A percentile compares a stretch with the other conserved stretches of the same genome.
Evolutionary conservation across 2,329 filamentous ascomycete genomes (phyloP).

Genomic region (Microascus cirrosus): DNA sequence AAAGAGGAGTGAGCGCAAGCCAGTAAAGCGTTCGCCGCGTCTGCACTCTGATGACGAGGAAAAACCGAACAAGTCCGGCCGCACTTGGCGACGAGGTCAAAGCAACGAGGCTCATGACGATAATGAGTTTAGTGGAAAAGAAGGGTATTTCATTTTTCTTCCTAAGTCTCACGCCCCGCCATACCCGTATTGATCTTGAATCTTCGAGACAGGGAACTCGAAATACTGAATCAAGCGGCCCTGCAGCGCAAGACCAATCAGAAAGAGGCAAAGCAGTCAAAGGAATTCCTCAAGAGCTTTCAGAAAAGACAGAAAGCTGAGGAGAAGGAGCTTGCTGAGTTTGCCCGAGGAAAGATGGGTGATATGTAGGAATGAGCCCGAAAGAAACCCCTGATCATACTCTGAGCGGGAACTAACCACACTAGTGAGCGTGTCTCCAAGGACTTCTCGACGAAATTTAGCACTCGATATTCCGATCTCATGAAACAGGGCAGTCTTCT

Average conservation of each 20-base stretch:
- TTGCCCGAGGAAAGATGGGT: neutral
- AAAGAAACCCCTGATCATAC: too few species aligned
- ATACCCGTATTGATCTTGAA: neutral
- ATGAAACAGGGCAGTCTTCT: neutral
- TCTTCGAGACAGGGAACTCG: neutral
- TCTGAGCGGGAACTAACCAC: neutral
- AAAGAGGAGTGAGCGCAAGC: neutral
- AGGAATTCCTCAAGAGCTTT: neutral
- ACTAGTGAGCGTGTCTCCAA: neutral
- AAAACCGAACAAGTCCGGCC: neutral
- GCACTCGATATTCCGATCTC: neutral
- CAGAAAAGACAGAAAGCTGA: neutral
- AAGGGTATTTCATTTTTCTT: neutral
- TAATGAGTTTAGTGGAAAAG: neutral
- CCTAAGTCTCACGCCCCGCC: neutral
- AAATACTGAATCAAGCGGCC: neutral
- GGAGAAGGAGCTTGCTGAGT: neutral
- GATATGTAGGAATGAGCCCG: conserved; percentile 1
- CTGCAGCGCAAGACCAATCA: conserved; percentile 1
- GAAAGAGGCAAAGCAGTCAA: neutral
- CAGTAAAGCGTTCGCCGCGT: neutral
- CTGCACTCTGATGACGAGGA: neutral
- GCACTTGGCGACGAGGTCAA: neutral
- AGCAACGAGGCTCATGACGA: neutral
- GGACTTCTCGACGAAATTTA: neutral